Evolutionary conservation across 495 filamentous ascomycete species (phyloP).

Genomic region (Amniculicola lignicola): DNA sequence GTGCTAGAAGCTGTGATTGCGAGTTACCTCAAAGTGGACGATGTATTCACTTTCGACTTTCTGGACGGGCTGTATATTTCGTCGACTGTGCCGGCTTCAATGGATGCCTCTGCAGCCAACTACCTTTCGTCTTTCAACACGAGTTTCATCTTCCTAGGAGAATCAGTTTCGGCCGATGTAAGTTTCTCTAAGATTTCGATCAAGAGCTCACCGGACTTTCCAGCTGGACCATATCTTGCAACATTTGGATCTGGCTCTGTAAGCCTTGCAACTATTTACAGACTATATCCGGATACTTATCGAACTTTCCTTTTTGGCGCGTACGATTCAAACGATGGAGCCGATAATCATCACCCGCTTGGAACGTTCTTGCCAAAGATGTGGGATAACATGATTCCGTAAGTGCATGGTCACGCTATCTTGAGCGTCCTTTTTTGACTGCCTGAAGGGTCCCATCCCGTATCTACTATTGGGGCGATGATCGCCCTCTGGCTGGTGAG

Average conservation of each 20-base stretch:
- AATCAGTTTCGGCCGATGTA: slow-evolving; percentile 6
- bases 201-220: neutral
- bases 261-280: slow-evolving; percentile 29
- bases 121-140: slow-evolving; percentile 19
- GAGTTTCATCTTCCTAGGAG: slow-evolving; percentile 6
- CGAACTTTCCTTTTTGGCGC: slow-evolving; percentile 33
- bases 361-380: slow-evolving; percentile 27
- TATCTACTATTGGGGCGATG: slow-evolving; percentile 30
- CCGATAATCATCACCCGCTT: slow-evolving; percentile 20
- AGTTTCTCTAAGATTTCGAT: slow-evolving; percentile 6
- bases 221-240: slow-evolving; percentile 29
- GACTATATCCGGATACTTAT: slow-evolving; percentile 32
- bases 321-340: slow-evolving; percentile 30
- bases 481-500: slow-evolving; percentile 32
- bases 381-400: slow-evolving; percentile 33
- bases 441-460: slow-evolving; percentile 30
- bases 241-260: slow-evolving; percentile 11
- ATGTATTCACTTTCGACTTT: slow-evolving; percentile 37
- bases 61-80: slow-evolving; percentile 39
- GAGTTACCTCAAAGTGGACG: slow-evolving; percentile 16
- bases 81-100: slow-evolving; percentile 16
- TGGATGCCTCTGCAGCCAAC: slow-evolving; percentile 27
- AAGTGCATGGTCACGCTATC: neutral
- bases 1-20: slow-evolving; percentile 11
- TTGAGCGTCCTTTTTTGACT: neutral